phyloP scores from a whole-genome alignment of 2,329 filamentous ascomycete genomes.

The Thyridium curvatum region DNA sequence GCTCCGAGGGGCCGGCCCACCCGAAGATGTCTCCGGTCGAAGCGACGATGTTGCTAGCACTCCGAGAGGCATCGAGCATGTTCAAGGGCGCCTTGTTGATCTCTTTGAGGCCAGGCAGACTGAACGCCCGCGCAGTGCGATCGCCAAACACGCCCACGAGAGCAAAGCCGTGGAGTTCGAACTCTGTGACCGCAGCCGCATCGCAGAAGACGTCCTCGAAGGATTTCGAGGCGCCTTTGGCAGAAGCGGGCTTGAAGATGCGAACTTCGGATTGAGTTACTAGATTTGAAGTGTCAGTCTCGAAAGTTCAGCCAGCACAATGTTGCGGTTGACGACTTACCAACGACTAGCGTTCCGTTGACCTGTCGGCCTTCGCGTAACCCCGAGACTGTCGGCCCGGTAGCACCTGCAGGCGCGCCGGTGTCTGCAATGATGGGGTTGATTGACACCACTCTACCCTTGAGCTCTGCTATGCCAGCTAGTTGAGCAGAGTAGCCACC shows the following conservation, averaged over 20 bases:
- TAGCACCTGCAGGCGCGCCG: slow-evolving; percentile 70
- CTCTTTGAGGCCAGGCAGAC: slow-evolving; percentile 83
- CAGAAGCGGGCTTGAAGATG: slow-evolving; percentile 76
- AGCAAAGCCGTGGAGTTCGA: slow-evolving; percentile 69
- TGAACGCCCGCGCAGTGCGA: slow-evolving; percentile 70
- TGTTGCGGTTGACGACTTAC: too few relatives aligned
- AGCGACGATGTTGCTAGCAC: slow-evolving; percentile 64
- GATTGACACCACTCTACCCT: slow-evolving; percentile 68
- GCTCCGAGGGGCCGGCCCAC: slow-evolving; percentile 83
- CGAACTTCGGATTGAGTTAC: slow-evolving; percentile 66
- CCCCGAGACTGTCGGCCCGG: slow-evolving; percentile 66
- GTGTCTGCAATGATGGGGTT: slow-evolving; percentile 73
- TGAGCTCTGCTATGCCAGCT: slow-evolving; percentile 60
- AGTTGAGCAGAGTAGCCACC: slow-evolving; percentile 67
- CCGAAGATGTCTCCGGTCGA: slow-evolving; percentile 76
- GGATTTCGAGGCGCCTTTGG: slow-evolving; percentile 86
- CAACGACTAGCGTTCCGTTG: slow-evolving; percentile 74
- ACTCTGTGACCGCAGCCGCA: slow-evolving; percentile 68
- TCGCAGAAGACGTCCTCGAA: slow-evolving; percentile 83
- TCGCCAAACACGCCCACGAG: slow-evolving; percentile 83
- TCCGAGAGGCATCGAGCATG: slow-evolving; percentile 68
- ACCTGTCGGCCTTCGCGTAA: slow-evolving; percentile 69
- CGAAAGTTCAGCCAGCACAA: too few relatives aligned
- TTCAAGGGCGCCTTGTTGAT: slow-evolving; percentile 63
- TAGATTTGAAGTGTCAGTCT: slow-evolving; percentile 30